A percentile compares a stretch with the other conserved stretches of the same genome.
phyloP scores from a whole-genome alignment of 345 rosid genomes.

The Lenwebbia sp. region DNA sequence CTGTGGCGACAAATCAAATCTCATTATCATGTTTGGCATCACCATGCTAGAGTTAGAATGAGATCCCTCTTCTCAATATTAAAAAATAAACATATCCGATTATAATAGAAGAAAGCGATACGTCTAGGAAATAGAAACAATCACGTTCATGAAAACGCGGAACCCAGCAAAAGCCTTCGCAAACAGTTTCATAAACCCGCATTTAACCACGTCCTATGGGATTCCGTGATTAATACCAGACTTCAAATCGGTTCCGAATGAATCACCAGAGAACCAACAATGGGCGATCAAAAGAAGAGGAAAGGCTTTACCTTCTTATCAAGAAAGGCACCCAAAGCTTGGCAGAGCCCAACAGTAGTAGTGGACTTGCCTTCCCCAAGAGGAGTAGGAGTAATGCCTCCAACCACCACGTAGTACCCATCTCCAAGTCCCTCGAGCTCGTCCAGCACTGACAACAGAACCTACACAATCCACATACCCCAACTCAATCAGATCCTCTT shows the following conservation, averaged over 20 bases:
- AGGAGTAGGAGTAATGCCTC: slow-evolving; percentile 99
- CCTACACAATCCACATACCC: slow-evolving; percentile 19
- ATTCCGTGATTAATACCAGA: neutral
- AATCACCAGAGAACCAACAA: neutral
- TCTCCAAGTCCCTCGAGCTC: slow-evolving; percentile 62
- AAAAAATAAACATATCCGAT: no score
- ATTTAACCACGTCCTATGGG: neutral
- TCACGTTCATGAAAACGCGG: neutral
- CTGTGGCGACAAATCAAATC: neutral
- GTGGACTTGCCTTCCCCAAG: slow-evolving; percentile 98
- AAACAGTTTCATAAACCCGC: neutral
- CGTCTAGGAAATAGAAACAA: no score
- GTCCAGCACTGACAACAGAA: slow-evolving; percentile 65
- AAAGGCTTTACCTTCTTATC: slow-evolving; percentile 56
- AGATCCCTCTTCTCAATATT: neutral
- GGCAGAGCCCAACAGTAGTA: slow-evolving; percentile 92
- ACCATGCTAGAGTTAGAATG: neutral
- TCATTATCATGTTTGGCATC: neutral
- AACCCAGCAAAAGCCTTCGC: neutral
- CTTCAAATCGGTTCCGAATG: neutral
- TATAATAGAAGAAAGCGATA: neutral
- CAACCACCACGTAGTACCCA: slow-evolving; percentile 93
- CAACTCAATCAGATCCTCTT: neutral
- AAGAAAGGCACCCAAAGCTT: slow-evolving; percentile 91
- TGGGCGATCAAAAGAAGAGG: neutral